Evolutionary conservation across 1,139 yeast species (phyloP).

Genomic region (Candida mesenterica): DNA sequence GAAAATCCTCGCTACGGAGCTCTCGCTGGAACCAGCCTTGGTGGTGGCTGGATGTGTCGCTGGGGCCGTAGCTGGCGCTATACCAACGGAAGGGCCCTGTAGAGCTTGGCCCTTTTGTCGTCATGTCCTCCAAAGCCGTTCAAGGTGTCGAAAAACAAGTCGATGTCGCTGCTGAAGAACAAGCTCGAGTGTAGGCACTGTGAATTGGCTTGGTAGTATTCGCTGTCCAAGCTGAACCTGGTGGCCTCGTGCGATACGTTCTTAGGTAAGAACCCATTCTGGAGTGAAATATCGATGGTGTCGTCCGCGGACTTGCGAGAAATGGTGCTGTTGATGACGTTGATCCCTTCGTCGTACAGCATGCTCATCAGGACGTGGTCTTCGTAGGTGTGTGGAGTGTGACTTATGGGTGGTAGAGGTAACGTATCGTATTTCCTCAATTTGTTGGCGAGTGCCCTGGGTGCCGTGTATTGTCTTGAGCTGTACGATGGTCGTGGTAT

Average conservation of each 20-base stretch:
- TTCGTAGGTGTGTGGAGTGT: conserved; percentile 14
- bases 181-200: conserved; percentile 7
- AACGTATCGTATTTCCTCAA: not conserved
- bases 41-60: too few relatives aligned
- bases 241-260: conserved; percentile 21
- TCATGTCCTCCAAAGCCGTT: conserved; percentile 7
- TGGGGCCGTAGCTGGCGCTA: too few relatives aligned
- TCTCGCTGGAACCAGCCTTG: too few relatives aligned
- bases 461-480: too few relatives aligned
- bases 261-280: conserved; percentile 24
- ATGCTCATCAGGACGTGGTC: conserved; percentile 15
- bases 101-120: not conserved
- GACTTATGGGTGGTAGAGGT: not conserved
- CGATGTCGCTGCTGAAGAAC: conserved; percentile 23
- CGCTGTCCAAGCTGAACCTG: conserved; percentile 18
- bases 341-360: conserved; percentile 21
- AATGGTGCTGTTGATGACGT: conserved; percentile 15
- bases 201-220: conserved; percentile 10
- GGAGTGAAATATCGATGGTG: conserved; percentile 24
- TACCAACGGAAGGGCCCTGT: conserved; percentile 6
- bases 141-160: conserved; percentile 20
- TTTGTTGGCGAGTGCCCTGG: not conserved
- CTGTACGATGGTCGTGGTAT: not conserved
- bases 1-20: too few relatives aligned
- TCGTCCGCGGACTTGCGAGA: conserved; percentile 13